phyloP scores from a whole-genome alignment of 73 alveolate species.

The Diophrys sp. region DNA sequence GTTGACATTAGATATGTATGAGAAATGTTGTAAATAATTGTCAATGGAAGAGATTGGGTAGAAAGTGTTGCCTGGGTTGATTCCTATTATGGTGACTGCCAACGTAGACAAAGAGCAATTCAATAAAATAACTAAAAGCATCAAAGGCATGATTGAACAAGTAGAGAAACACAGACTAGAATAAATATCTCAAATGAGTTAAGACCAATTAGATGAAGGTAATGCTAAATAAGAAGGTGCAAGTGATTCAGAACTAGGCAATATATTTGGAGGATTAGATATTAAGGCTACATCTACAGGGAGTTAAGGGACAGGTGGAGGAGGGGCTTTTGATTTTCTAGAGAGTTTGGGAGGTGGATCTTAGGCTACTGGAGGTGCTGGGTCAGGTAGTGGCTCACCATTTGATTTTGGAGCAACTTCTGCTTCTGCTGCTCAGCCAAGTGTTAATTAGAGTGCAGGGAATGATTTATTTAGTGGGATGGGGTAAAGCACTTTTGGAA shows the following conservation, averaged over 20 bases:
- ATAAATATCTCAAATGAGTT: constrained; percentile 44
- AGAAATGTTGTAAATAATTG: constrained; percentile 72
- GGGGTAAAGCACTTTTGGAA: too few species aligned
- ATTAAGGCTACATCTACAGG: background rate
- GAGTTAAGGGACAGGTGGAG: too few species aligned
- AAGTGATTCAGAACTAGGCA: background rate
- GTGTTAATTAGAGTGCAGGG: too few species aligned
- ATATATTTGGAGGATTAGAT: background rate
- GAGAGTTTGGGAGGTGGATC: too few species aligned
- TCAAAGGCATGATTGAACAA: constrained; percentile 67
- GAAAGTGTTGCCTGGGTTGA: constrained; percentile 81
- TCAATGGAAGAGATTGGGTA: constrained; percentile 82
- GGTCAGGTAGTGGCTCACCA: too few species aligned
- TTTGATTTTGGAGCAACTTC: too few species aligned
- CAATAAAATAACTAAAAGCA: constrained; percentile 56
- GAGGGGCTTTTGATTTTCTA: too few species aligned
- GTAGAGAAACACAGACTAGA: constrained; percentile 75
- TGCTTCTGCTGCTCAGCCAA: too few species aligned
- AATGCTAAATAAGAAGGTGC: background rate
- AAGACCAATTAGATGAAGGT: background rate
- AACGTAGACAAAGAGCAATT: constrained; percentile 74
- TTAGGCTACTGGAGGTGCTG: too few species aligned
- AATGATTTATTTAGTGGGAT: too few species aligned
- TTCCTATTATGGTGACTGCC: constrained; percentile 82
- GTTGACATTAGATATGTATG: constrained; percentile 76